Evolutionary conservation across 257 asterid genomes (phyloP).

Genomic region (Handroanthus guayacan): DNA sequence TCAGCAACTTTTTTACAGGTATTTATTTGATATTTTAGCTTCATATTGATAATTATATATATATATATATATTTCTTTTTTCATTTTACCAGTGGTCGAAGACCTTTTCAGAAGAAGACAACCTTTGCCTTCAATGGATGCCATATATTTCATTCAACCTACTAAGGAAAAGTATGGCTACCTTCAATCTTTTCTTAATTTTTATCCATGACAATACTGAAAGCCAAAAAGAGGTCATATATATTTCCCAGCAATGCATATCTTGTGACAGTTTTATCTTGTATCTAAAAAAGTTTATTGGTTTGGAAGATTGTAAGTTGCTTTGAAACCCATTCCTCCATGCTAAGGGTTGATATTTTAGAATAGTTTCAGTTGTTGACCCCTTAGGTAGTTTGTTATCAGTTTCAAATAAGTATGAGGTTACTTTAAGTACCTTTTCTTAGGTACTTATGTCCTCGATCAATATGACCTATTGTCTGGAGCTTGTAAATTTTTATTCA

Average conservation of each 20-base stretch:
- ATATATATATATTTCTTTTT: background rate
- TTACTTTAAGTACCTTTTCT: background rate
- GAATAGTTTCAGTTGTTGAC: slow-evolving; percentile 3
- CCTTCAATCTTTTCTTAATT: slow-evolving; percentile 21
- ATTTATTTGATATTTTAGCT: slow-evolving; percentile 31
- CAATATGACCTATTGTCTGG: slow-evolving; percentile 6
- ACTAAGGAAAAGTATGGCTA: slow-evolving; percentile 78
- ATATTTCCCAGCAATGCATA: background rate
- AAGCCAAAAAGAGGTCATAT: background rate
- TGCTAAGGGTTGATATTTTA: background rate
- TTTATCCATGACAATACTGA: background rate
- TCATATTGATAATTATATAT: slow-evolving; percentile 23
- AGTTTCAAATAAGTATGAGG: background rate
- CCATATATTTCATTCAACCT: slow-evolving; percentile 86
- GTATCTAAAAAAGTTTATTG: background rate
- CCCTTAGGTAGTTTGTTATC: background rate
- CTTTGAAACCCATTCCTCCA: slow-evolving; percentile 7
- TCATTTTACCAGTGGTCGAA: slow-evolving; percentile 77
- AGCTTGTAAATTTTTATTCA: slow-evolving; percentile 9
- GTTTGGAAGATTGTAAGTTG: background rate
- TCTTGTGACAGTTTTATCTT: background rate
- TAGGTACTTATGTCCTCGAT: background rate
- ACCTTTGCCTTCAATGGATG: slow-evolving; percentile 88
- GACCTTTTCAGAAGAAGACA: slow-evolving; percentile 85
- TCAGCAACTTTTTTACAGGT: slow-evolving; percentile 39